Base-by-base conservation (phyloP, 352 stramenopile species). In the Phytophthora ramorum region DNA sequence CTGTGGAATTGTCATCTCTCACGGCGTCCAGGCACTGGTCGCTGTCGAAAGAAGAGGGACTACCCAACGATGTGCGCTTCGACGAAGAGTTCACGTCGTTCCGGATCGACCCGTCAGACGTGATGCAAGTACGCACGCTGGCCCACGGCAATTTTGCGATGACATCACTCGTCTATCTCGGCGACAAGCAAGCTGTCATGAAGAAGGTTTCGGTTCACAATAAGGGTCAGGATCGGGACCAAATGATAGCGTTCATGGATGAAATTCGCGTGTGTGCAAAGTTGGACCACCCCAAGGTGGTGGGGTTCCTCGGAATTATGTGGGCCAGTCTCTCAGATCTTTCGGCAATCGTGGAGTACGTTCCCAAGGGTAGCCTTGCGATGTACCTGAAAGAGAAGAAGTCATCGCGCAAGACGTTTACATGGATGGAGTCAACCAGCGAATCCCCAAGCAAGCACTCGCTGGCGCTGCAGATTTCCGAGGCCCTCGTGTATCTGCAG, bases 231-330 rank as follows among this genome's bases (percentile, higher is more conserved):
- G 58, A 73, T 53, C 48, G 57, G 4, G 72, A 77, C 35, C 55
- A 73, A 17, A 65, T 78, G 53, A 54, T 70, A 14, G 73, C 69
- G 14, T 90, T 90, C 56, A 87, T 87, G 81, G 66, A 87, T 32
- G 82, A 91, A 58, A 91, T 93, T 58, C 82, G 85, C 2, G 53
- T 93, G 17, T 88, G 66, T 40, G 77, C 81, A 2, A 75, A 69
- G 28, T 58, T 92, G 9, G 64, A 84, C 35, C 79, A 92, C 47
- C 64, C 79, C 8, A 80, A 82, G 13, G 78, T 92, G 32, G 76
- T 84, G 7, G 57, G 55, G 9, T 91, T 92, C 37, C 70, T 81
- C 4, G 84, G 84, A 9, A 73, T 86, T 12, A 78, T 90, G 67
- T 92, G 79, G 84, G 60, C 73, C 8, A 76, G 73, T 43, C 68